Base-by-base conservation (phyloP, 2,329 filamentous ascomycete species). In the Fusarium succisae region DNA sequence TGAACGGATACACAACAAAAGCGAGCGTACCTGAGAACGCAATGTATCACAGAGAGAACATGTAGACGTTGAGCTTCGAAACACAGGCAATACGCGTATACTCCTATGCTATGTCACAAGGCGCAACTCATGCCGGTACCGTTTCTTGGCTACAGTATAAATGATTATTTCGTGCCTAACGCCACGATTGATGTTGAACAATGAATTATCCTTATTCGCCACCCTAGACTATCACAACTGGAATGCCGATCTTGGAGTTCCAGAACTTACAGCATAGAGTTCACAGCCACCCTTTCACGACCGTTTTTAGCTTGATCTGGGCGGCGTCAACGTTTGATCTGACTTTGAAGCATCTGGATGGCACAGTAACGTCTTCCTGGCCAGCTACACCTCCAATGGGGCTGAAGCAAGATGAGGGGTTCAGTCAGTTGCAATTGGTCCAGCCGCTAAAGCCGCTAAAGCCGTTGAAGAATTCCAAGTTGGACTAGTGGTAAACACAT, bases 371-470 rank as follows among this genome's bases (percentile, higher is more conserved):
- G 24, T 62, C 41, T 37, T 35, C 50, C 24, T 58, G 44, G 48
- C n/a, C 30, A 43, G 45, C 51, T 58, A 53, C 57, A 53, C 30
- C 45, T 41, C 47, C 35, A 41, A 63, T 55, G 57, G 41, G 41
- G 54, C 32, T 48, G n/a, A 53, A 45, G 47, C 41, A 55, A 32
- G 58, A 61, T 45, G 71, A 74, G 62, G 63, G 50, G 66, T 48
- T 15, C 43, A 41, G 26, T 28, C 30, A 32, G 47, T 26, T 37
- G 28, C 30, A 56, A 65, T 62, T 69, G 41, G 67, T 32, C 32
- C 28, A 14, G 30, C 17, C 15, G 43, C 13, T 15, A 38, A 74
- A 14, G 30, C 17, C 15, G 43, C 13, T 15, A 38, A 74, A 30
- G 37, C 38, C 57, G 13, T 37, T 32, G 12, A 54, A 50, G 39